Percentiles rank a stretch among this genome's conserved stretches.
These are phyloP conservation scores for Apophysomyces trapeziformis DNA, from an alignment of 371 early-diverging fungal genomes.

Conservation along the genomic window DNA sequence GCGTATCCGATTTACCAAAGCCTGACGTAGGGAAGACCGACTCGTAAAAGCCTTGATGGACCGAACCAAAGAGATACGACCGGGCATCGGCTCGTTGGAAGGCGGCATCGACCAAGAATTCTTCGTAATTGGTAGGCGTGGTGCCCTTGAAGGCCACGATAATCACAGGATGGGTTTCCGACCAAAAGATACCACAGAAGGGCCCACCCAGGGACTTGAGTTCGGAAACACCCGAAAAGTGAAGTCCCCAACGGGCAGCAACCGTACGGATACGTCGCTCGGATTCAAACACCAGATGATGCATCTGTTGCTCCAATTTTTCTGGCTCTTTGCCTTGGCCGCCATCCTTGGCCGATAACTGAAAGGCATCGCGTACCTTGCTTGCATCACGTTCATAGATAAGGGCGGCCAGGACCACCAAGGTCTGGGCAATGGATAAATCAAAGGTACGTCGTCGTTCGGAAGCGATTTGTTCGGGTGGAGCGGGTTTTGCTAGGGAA, in stretches of 20 bases:
- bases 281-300: conserved; percentile 20
- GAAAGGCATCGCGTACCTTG: conserved; percentile 35
- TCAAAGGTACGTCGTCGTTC: conserved; percentile 22
- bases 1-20: conserved; percentile 22
- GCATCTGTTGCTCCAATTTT: neutral
- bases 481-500: conserved; percentile 16
- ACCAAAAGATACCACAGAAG: conserved; percentile 47
- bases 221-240: conserved; percentile 44
- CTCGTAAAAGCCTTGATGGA: conserved; percentile 40
- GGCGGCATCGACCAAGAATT: conserved; percentile 37
- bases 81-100: conserved; percentile 38
- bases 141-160: conserved; percentile 52
- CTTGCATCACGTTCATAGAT: conserved; percentile 47
- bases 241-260: conserved; percentile 32
- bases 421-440: conserved; percentile 28
- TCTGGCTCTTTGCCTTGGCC: neutral
- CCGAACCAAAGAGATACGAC: conserved; percentile 31
- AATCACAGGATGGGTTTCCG: conserved; percentile 43
- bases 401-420: conserved; percentile 25
- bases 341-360: conserved; percentile 8
- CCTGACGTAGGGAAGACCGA: conserved; percentile 26
- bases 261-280: conserved; percentile 24
- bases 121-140: conserved; percentile 31
- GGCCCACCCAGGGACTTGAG: conserved; percentile 52
- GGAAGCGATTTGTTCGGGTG: neutral